These are phyloP conservation scores for Curvularia hawaiiensis DNA, from an alignment of 2,329 filamentous ascomycete genomes.

Conservation along the genomic window DNA sequence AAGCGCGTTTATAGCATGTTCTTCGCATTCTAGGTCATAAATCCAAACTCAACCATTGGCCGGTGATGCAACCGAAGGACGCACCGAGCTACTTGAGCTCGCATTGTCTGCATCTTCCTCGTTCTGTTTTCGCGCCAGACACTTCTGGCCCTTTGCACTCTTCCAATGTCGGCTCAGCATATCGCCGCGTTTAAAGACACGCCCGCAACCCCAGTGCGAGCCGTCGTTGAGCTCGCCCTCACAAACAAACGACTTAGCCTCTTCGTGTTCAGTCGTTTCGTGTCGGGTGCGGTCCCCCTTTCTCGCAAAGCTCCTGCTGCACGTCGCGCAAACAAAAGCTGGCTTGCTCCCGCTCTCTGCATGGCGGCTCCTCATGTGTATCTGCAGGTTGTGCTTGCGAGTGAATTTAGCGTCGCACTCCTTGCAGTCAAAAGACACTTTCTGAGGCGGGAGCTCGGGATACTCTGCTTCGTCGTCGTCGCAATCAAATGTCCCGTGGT, in stretches of 20 bases:
- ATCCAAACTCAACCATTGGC: too few species aligned
- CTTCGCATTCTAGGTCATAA: too few species aligned
- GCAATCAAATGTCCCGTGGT: conserved; percentile 5
- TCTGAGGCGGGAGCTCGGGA: conserved; percentile 4
- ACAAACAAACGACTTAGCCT: conserved; percentile 9
- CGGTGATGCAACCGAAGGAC: not conserved
- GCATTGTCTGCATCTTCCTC: conserved; percentile 7
- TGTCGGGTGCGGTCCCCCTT: conserved; percentile 17
- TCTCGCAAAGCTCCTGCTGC: conserved; percentile 14
- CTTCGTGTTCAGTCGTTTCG: conserved; percentile 10
- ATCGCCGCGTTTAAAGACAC: conserved; percentile 14
- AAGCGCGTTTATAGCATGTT: too few species aligned
- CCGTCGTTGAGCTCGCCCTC: conserved; percentile 15
- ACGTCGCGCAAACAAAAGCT: conserved; percentile 7
- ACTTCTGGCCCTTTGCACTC: conserved; percentile 14
- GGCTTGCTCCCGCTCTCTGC: not conserved
- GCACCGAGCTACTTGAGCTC: not conserved
- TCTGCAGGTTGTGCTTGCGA: conserved; percentile 11
- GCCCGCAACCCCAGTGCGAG: conserved; percentile 19
- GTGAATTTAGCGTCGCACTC: conserved; percentile 11
- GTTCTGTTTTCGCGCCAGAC: conserved; percentile 8
- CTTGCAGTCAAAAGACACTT: conserved; percentile 6
- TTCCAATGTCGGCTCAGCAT: conserved; percentile 19
- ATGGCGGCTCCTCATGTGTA: conserved; percentile 14
- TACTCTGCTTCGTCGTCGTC: conserved; percentile 12